Evolutionary conservation across 2,329 filamentous ascomycete species (phyloP), one percentile per base, ranked within the genome.

Genomic region (Intubia oerlemansii): DNA sequence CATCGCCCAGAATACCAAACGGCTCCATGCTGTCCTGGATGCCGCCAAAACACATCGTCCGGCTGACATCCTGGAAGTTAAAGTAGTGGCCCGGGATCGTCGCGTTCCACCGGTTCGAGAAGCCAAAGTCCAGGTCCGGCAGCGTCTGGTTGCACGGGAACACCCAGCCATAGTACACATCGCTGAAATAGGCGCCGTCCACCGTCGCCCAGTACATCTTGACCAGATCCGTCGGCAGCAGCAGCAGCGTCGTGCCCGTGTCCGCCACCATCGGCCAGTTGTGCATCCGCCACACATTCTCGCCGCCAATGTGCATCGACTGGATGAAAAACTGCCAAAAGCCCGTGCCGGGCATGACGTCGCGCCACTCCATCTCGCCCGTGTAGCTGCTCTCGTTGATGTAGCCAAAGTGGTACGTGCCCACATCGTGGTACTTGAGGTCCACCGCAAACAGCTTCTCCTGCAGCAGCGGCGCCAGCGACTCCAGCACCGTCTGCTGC

Each of bases 1-100:
- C 58, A 35, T 84, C 77, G 8, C 80, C 80, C 32, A 84, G 64
- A 42, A 90, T 80, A 32, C 60, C 66, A 36, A 72, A 58, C 15
- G 42, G 43, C 11, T 48, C 48, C 24, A 55, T 48, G 17, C 48
- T 49, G 19, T 52, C 57, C 56, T 88, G 80, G 36, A 90, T 62
- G 27, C 78, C 80, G 31, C 79, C 79, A 46, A 66, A 84, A 57
- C 80, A 88, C 32, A 57, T 55, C 11, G 57, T 49, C 10, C 56
- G 20, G 15, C 59, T 49, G 1, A 64, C 54, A 40, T 66, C 61
- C 53, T 27, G 57, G 28, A 44, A 49, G 24, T 48, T 47, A 15
- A 71, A 49, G 33, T 56, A 53, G 15, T 46, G 38, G 6, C 64
- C 62, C 2, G 60, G 55, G 8, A 72, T 52, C 12, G 50, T 59